A percentile compares a stretch with the other conserved stretches of the same genome.
Evolutionary conservation across 140 eudicot species (phyloP).

Genomic region (Oenanthe javanica): DNA sequence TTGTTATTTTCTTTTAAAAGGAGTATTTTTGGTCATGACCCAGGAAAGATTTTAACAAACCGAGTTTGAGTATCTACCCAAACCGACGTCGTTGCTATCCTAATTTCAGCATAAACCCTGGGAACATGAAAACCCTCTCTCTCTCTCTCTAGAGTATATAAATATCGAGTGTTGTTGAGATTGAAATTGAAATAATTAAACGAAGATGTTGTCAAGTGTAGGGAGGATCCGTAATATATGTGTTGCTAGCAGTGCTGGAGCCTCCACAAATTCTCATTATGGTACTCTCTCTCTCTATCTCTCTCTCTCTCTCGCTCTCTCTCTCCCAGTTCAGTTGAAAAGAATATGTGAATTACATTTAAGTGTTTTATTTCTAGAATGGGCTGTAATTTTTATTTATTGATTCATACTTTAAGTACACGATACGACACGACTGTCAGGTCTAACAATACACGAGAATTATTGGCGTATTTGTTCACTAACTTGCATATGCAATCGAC

Average conservation of each 20-base stretch:
- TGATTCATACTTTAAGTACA: not conserved
- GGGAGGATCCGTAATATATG: not conserved
- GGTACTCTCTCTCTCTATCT: not conserved
- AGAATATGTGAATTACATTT: not conserved
- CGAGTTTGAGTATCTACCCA: too few species aligned
- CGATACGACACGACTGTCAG: too few species aligned
- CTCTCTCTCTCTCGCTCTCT: constrained; percentile 1
- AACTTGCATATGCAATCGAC: not conserved
- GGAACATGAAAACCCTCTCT: not conserved
- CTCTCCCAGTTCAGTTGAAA: not conserved
- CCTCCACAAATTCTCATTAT: not conserved
- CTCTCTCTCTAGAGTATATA: not conserved
- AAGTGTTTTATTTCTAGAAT: not conserved
- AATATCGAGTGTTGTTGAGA: not conserved
- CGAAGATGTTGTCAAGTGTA: not conserved
- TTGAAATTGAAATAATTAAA: not conserved
- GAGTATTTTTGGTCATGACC: too few species aligned
- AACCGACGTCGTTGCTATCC: not conserved
- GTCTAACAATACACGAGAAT: not conserved
- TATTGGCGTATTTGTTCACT: not conserved
- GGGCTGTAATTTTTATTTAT: not conserved
- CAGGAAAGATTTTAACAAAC: too few species aligned
- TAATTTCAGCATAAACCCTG: not conserved
- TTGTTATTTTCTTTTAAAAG: too few species aligned
- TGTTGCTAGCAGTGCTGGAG: not conserved